Base-by-base conservation (phyloP, 2,329 filamentous ascomycete genomes). In the Pseudopyrenochaeta lycopersici region DNA sequence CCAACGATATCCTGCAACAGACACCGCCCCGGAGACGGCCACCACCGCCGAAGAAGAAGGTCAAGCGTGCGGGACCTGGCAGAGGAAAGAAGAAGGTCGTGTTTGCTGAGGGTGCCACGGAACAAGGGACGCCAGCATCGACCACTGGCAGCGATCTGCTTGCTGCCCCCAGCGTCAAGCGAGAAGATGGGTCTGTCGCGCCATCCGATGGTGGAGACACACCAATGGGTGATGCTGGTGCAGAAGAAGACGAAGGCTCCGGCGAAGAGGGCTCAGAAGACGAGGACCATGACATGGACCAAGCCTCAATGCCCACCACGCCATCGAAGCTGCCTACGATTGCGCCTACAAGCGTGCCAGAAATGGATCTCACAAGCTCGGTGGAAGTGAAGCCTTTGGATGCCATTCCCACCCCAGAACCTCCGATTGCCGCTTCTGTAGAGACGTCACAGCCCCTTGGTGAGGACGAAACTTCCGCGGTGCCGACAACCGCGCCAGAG, bases 31-130 rank as follows among this genome's bases (percentile, higher is more conserved):
- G 82, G 70, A 85, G 88, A 70, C 86, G 89, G 55, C 88, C 89
- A 0, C 89, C 88, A 23, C 89, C 90, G 1, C 90, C 90, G 0
- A 92, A 92, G 74, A 88, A 91, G 74, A 96, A 94, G 81, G 82
- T 85, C 56, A 81, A 78, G 42, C 93, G 90, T 42, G 93, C 90
- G 43, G 90, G 91, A 0, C 87, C 90, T 31, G 91, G 91, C 7
- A 86, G 92, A 58, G 91, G 91, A 58, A 94, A 89, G 82, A 90
- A 88, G 76, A 91, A 88, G 72, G 84, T 87, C 36, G 83, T 83
- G 56, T 86, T 87, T 80, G 65, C 71, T 33, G 79, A 80, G 64
- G 79, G 81, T 80, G 79, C 74, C 23, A 52, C 62, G 40, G 67
- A 70, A 15, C 64, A 71, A 54, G 65, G 58, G 21, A 68, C 66